Percentiles rank a stretch among this genome's conserved stretches.
Conservation (phyloP, 2,329 filamentous ascomycete species). For the Venturia asperata region DNA sequence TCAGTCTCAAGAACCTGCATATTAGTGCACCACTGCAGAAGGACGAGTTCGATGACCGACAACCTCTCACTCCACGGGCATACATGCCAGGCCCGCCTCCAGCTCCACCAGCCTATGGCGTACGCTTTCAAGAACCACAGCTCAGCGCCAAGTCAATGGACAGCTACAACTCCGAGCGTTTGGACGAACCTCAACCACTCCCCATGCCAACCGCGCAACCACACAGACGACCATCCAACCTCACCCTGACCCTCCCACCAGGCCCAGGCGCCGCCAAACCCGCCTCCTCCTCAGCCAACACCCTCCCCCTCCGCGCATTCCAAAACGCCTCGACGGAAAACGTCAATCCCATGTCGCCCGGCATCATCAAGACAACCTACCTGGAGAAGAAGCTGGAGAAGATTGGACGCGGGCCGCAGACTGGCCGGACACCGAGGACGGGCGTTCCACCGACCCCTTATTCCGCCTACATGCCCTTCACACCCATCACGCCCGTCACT, state of each 20-base stretch:
- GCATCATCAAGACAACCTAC: constrained; percentile 35
- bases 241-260: constrained; percentile 10
- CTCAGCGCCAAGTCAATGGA: constrained; percentile 25
- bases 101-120: constrained; percentile 26
- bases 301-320: constrained; percentile 19
- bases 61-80: constrained; percentile 52
- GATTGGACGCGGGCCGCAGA: constrained; percentile 24
- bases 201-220: constrained; percentile 29
- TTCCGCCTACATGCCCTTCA: constrained; percentile 72
- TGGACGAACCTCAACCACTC: constrained; percentile 32
- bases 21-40: constrained; percentile 45
- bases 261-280: constrained; percentile 17
- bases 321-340: background rate
- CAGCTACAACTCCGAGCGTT: constrained; percentile 23
- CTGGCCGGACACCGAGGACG: constrained; percentile 42
- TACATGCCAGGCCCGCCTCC: constrained; percentile 37
- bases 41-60: constrained; percentile 43
- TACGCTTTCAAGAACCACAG: constrained; percentile 28
- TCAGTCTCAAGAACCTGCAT: constrained; percentile 47
- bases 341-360: constrained; percentile 11
- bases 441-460: constrained; percentile 64
- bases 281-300: constrained; percentile 12
- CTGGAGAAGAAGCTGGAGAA: constrained; percentile 33
- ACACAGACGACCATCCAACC: constrained; percentile 25
- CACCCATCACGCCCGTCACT: constrained; percentile 67